Conservation (phyloP, 2,329 filamentous ascomycete genomes). For the Colletotrichum endophyticum region DNA sequence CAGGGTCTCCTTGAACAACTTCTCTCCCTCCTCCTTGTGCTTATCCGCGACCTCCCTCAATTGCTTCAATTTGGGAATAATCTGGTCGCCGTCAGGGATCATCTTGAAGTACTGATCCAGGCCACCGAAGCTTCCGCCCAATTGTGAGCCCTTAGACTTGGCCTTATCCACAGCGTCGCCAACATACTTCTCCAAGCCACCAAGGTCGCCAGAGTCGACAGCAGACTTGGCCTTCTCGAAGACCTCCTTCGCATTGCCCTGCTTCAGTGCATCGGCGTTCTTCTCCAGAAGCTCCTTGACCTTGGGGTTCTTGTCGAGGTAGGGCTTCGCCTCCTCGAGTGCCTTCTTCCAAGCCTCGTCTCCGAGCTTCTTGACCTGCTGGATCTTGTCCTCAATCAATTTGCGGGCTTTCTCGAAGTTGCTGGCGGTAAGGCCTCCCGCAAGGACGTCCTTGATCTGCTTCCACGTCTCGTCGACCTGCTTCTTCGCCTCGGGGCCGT, state of each 20-base stretch:
- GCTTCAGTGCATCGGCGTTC: slow-evolving; percentile 71
- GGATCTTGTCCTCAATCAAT: slow-evolving; percentile 71
- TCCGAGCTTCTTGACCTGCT: slow-evolving; percentile 70
- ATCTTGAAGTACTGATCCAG: slow-evolving; percentile 69
- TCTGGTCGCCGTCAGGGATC: slow-evolving; percentile 68
- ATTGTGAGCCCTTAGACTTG: slow-evolving; percentile 52
- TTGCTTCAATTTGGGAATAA: slow-evolving; percentile 69
- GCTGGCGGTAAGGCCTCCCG: slow-evolving; percentile 60
- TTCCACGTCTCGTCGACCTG: slow-evolving; percentile 74
- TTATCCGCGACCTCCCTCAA: slow-evolving; percentile 69
- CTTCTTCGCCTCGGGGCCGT: slow-evolving; percentile 79
- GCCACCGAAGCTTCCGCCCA: slow-evolving; percentile 46
- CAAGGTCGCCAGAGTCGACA: slow-evolving; percentile 63
- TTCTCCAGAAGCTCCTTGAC: slow-evolving; percentile 75
- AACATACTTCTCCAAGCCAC: slow-evolving; percentile 65
- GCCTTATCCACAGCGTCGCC: slow-evolving; percentile 59
- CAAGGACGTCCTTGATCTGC: slow-evolving; percentile 68
- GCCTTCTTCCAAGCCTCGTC: slow-evolving; percentile 77
- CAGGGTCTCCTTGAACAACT: slow-evolving; percentile 71
- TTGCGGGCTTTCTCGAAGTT: slow-evolving; percentile 62
- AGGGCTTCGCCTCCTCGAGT: slow-evolving; percentile 72
- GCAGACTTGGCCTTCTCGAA: slow-evolving; percentile 67
- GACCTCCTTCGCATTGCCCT: slow-evolving; percentile 68
- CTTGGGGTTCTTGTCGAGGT: slow-evolving; percentile 78
- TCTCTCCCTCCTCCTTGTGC: slow-evolving; percentile 72